Evolutionary conservation across 108 stramenopile species (phyloP).

Genomic region (Asterionellopsis glacialis): DNA sequence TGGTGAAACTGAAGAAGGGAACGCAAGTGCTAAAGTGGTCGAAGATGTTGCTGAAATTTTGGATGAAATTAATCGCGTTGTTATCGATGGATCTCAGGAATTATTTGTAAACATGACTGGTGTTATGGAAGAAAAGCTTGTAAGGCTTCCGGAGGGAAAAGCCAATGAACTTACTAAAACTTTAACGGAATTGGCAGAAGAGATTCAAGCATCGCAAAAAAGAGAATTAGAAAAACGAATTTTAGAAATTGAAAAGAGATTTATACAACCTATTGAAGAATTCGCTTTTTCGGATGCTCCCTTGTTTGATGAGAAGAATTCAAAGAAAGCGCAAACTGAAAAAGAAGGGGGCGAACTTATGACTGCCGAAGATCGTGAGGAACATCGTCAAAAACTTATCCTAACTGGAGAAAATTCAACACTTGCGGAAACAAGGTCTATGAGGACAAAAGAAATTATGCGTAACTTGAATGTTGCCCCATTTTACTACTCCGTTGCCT

Average conservation of each 20-base stretch:
- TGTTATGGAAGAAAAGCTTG: constrained; percentile 30
- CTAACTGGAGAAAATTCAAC: constrained; percentile 52
- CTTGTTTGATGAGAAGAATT: constrained; percentile 24
- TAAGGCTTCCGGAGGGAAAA: constrained; percentile 21
- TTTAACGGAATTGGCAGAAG: constrained; percentile 25
- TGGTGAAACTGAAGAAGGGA: not conserved
- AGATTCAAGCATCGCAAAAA: constrained; percentile 45
- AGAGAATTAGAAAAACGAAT: constrained; percentile 45
- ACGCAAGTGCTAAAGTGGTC: not conserved
- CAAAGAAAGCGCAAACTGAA: not conserved
- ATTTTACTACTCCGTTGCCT: constrained; percentile 76
- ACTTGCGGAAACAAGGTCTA: constrained; percentile 22
- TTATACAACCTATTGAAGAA: constrained; percentile 49
- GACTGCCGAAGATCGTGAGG: constrained; percentile 2
- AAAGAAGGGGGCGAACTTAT: not conserved
- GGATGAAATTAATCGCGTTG: constrained; percentile 36
- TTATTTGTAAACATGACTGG: constrained; percentile 40
- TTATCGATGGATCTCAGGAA: constrained; percentile 43
- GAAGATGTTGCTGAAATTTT: constrained; percentile 31
- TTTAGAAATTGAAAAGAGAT: constrained; percentile 41
- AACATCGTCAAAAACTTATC: constrained; percentile 14
- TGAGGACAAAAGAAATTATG: constrained; percentile 63
- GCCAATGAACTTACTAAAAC: constrained; percentile 32
- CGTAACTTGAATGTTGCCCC: constrained; percentile 82
- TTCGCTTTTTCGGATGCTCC: constrained; percentile 61